Evolutionary conservation across 139 green algal species (phyloP).

Genomic region (Chlamydomonas incerta): DNA sequence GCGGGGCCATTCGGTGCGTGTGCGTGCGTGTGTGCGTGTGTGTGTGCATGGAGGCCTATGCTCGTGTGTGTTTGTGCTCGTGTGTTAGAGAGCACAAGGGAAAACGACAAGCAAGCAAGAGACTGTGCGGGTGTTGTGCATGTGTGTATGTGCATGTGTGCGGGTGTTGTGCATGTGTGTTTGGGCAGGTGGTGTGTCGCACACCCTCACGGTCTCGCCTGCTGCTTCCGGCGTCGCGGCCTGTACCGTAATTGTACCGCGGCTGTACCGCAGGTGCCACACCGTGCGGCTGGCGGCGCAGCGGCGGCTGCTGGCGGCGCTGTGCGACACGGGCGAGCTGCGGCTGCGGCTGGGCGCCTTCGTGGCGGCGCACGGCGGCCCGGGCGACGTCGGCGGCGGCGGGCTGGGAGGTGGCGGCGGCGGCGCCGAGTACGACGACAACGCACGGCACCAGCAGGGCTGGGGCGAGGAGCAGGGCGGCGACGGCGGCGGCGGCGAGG

Average conservation of each 20-base stretch:
- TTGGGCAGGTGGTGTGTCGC: too few relatives aligned
- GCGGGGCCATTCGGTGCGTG: conserved; percentile 4
- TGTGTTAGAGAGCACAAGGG: too few relatives aligned
- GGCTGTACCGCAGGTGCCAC: not conserved
- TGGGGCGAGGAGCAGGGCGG: too few relatives aligned
- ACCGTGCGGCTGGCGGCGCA: not conserved
- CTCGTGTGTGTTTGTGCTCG: not conserved
- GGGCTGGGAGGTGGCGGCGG: conserved; percentile 3
- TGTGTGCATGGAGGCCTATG: too few relatives aligned
- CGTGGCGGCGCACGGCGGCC: conserved; percentile 13
- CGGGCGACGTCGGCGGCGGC: not conserved
- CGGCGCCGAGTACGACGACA: not conserved
- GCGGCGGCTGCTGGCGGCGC: not conserved
- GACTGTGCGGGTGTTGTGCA: too few relatives aligned
- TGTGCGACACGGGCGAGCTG: conserved; percentile 32
- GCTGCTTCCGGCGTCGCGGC: too few relatives aligned
- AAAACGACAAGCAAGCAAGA: too few relatives aligned
- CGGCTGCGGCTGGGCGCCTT: conserved; percentile 32
- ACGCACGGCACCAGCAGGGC: not conserved
- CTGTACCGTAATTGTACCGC: too few relatives aligned
- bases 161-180: too few relatives aligned
- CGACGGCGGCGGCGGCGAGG: too few relatives aligned
- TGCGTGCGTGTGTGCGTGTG: not conserved
- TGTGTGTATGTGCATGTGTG: too few relatives aligned
- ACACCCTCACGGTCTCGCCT: too few relatives aligned